Evolutionary conservation across 768 basidiomycete species (phyloP), one percentile per base, ranked within the genome.

Genomic region (Termitomyces sp.): DNA sequence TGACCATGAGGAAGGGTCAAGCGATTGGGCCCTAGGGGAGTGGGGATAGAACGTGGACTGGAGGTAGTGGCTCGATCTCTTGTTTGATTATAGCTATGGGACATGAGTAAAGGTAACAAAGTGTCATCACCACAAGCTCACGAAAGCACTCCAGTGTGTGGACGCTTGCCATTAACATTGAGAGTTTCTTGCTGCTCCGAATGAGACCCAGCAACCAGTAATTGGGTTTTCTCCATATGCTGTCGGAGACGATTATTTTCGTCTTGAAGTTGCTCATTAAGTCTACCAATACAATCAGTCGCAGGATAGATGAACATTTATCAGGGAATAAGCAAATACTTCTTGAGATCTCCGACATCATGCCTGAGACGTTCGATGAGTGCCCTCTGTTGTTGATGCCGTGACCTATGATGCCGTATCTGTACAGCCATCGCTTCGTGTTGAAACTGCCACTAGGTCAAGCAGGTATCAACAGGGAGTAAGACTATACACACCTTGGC

Each of bases 361-460:
- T 70, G 70, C 61, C 78, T 83, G 9, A 84, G 64, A 11, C 79
- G 76, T 22, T 85, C 82, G 16, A 86, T 71, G 11, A 80, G 57
- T 4, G 65, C 67, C 7, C 81, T 76, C 49, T 82, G 80, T 60
- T 88, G 84, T 31, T 80, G 67, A 59, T 79, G 78, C 57, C 83
- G 81, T 11, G 71, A 64, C 58, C 81, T 84, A 63, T 86, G 87
- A 58, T 81, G 79, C 41, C 82, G 78, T 40, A 90, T 78, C 56
- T 90, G 82, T 29, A 79, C 74, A 5, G 84, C 83, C 70, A 92
- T 79, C 11, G 82, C 81, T 60, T 89, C 87, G 70, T 88, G 83
- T 68, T 94, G 91, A 62, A 91, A 91, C 89, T 92, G 60, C n/a
- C 3, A 39, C 20, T 33, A 38, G 41, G 40, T 48, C 35, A 44